Evolutionary conservation across 805 yeast species (phyloP).

Genomic region (Nakazawaea molendinolei): DNA sequence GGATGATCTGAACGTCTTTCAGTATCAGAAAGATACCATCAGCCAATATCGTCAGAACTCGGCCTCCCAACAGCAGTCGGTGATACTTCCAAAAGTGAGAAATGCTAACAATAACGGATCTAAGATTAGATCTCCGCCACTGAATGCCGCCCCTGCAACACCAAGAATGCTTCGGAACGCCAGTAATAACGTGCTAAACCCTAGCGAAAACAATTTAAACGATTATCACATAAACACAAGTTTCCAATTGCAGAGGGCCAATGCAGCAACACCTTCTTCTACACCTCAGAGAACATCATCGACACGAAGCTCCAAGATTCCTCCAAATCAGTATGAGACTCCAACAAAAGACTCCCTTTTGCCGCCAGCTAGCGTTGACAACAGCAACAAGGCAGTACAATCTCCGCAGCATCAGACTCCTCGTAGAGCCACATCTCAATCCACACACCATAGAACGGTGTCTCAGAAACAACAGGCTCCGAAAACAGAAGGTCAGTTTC

Average conservation of each 20-base stretch:
- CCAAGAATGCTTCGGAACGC: conserved; percentile 63
- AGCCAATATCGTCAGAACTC: background rate
- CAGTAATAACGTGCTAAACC: conserved; percentile 28
- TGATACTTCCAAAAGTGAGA: conserved; percentile 20
- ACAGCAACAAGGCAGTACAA: background rate
- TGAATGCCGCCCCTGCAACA: conserved; percentile 51
- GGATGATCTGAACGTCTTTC: background rate
- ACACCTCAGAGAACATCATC: conserved; percentile 16
- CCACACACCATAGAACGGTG: conserved; percentile 12
- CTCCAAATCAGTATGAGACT: conserved; percentile 14
- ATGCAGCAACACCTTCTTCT: conserved; percentile 1
- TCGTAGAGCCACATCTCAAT: conserved; percentile 6
- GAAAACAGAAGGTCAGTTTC: conserved; percentile 40
- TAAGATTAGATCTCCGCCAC: conserved; percentile 11
- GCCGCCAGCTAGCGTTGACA: conserved; percentile 9
- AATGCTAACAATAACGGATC: conserved; percentile 9
- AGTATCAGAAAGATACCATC: conserved; percentile 4
- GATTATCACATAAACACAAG: conserved; percentile 11
- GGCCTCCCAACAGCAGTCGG: conserved; percentile 7
- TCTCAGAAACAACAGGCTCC: conserved; percentile 13
- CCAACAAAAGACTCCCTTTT: conserved; percentile 14
- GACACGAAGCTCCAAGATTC: conserved; percentile 10
- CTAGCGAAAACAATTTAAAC: conserved; percentile 10
- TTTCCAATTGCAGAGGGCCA: conserved; percentile 9
- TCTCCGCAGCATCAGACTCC: background rate